Percentiles rank a stretch among this genome's conserved stretches.
Evolutionary conservation across 2,329 filamentous ascomycete genomes (phyloP).

Genomic region (Cercospora brassicicola): DNA sequence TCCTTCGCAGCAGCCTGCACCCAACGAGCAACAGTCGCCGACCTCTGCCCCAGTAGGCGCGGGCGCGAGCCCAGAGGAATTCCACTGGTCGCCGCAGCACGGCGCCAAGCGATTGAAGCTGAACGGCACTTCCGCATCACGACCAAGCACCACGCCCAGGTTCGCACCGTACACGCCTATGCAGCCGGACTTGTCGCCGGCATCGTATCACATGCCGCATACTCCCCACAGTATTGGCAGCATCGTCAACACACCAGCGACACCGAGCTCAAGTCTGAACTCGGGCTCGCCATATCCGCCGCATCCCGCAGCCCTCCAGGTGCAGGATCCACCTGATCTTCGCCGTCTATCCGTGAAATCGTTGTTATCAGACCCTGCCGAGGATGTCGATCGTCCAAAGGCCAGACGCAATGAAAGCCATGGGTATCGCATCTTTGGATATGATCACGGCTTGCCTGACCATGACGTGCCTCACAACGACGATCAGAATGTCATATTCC

Average conservation of each 20-base stretch:
- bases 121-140: conserved; percentile 24
- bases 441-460: conserved; percentile 70
- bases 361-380: conserved; percentile 57
- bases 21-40: conserved; percentile 21
- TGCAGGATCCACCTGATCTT: conserved; percentile 46
- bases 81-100: conserved; percentile 40
- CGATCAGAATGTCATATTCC: conserved; percentile 63
- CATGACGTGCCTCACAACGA: conserved; percentile 70
- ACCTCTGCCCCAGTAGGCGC: conserved; percentile 18
- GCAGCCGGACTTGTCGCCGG: conserved; percentile 42
- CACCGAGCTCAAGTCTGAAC: conserved; percentile 42
- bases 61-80: conserved; percentile 27
- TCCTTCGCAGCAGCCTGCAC: conserved; percentile 4
- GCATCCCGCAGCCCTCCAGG: conserved; percentile 23
- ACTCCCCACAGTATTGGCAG: conserved; percentile 45
- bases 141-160: conserved; percentile 32
- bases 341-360: conserved; percentile 65
- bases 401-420: conserved; percentile 22
- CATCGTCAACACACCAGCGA: conserved; percentile 46
- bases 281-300: conserved; percentile 33
- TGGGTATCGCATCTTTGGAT: conserved; percentile 58
- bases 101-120: conserved; percentile 40
- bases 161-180: conserved; percentile 29
- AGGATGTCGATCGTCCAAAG: conserved; percentile 30
- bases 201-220: conserved; percentile 28